Base-by-base conservation (phyloP, 2,329 filamentous ascomycete genomes). In the Pyricularia grisea region DNA sequence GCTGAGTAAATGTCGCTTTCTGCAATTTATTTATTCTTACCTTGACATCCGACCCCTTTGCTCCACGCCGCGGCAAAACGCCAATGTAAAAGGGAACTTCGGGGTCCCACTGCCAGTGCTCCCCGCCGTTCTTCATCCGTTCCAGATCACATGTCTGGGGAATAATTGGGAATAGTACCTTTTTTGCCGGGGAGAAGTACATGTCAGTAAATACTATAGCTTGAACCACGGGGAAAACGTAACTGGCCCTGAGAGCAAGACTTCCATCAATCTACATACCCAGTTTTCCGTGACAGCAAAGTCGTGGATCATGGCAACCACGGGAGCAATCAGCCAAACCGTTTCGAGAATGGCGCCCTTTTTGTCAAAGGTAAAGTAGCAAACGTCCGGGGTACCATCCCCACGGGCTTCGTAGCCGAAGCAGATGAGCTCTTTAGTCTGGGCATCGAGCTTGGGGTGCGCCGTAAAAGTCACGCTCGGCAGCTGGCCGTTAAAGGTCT, bases 291-390 rank as follows among this genome's bases (percentile, higher is more conserved):
- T 81, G 1, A 81, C 74, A 0, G 76, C 79, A 68, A 78, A 79
- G 67, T 82, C 80, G 72, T 82, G 80, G 42, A 81, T 81, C 77
- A 81, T 78, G 0, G 73, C 79, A 2, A 74, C 74, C 1, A 78
- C 74, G 1, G 79, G 80, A 0, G 76, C 72, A 9, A 77, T 72
- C 28, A 74, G 70, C 71, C 73, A 76, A 27, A 72, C 70, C 14
- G 55, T 60, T 11, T 60, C 55, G 55, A 60, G n/a, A 27, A 60
- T 60, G 55, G 55, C 55, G n/a, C 23, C 55, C 23, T 25, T 60
- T 27, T 60, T 60, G 55, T 60, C 55, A 60, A 60, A 60, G 55
- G 55, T 23, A 60, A 60, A 60, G 55, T 60, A 60, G n/a, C 55
- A 60, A 7, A 60, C 55, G 23, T 60, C 55, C 55, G 55, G 55